Evolutionary conservation across 352 stramenopile genomes (phyloP), one percentile per base, ranked within the genome.

Genomic region (Phytopythium cucurbitacearum): DNA sequence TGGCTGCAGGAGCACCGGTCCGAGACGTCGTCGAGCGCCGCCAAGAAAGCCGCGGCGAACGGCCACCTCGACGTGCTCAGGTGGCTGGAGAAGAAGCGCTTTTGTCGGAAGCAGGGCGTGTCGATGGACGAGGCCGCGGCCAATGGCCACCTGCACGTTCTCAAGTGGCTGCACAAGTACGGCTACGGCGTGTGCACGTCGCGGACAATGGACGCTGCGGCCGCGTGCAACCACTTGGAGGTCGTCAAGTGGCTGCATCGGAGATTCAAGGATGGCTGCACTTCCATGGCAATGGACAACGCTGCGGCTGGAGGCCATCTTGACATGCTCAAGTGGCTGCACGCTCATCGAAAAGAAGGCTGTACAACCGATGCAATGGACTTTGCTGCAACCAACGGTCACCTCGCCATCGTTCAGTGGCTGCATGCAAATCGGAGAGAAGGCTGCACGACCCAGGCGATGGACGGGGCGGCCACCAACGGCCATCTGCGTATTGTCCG

Each of bases 221-320:
- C 64, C n/a, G 57, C 45, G 2, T 61, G 62, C 32, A 61, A 61
- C 2, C 60, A 69, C 37, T 38, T 69, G 0, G 60, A 69, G 3
- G 50, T 69, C 28, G 39, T 67, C 38, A 67, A 60, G 44, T 72
- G 64, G 64, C 53, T 72, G 10, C 64, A 69, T 56, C 56, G 56
- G 5, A 66, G 56, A 0, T 55, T 55, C 7, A 62, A 79, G 13
- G 44, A 48, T 0, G 56, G 56, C 3, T 63, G 64, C 10, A 63
- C 56, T 2, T 56, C 60, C 28, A 40, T 66, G 7, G 68, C 70
- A 0, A 81, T 85, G 68, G 68, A 73, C 5, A 43, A 67, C 5
- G 71, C 73, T 2, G 73, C 69, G 0, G 69, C 64, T n/a, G 69
- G 67, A 7, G 68, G 65, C 2, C 51, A 76, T 40, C 5, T 81